Base-by-base conservation (phyloP, 169 alveolate species). In the Miamiensis avidus region DNA sequence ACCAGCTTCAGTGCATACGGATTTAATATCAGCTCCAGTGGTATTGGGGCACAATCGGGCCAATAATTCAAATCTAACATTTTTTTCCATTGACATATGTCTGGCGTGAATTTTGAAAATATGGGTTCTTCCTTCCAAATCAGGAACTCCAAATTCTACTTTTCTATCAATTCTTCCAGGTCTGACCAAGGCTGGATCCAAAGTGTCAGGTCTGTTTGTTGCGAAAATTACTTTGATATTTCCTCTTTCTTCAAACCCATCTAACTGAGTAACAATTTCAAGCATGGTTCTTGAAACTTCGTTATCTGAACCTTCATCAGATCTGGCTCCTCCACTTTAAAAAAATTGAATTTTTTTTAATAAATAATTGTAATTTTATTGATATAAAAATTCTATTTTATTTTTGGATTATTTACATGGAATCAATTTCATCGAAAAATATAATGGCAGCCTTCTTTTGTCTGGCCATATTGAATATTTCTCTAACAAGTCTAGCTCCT, bases 1-100 rank as follows among this genome's bases (percentile, higher is more conserved):
- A 30, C 99, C 99, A 64, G 99, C 99, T 91, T 99, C 99, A 6
- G 99, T 98, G 91, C 99, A 98, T 34, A 99, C 99, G 77, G 99
- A 94, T 92, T 99, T 96, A 78, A 99, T 94, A 87, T 99, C 99
- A 16, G 99, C 99, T 25, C 99, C 99, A 28, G 99, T 98, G 88
- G 99, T 95, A 91, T 98, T 99, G 30, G 99, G 99, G 84, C 99
- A 98, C 75, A 98, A 95, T 83, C 99, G 94, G 20, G 99, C 99
- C 76, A 99, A 94, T 81, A 98, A 96, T 94, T 99, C 99, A 95
- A 96, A 98, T 76, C 99, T 91, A 75, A 98, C 98, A 90, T 98
- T 96, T 93, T 94, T 95, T 78, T 98, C 99, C 96, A 98, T 96
- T 85, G 97, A 97, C 99, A 98, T 98, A 25, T 99, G 97, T 91